These are phyloP conservation scores for Sporothrix humicola DNA, from an alignment of 2,329 filamentous ascomycete species.

Conservation along the genomic window DNA sequence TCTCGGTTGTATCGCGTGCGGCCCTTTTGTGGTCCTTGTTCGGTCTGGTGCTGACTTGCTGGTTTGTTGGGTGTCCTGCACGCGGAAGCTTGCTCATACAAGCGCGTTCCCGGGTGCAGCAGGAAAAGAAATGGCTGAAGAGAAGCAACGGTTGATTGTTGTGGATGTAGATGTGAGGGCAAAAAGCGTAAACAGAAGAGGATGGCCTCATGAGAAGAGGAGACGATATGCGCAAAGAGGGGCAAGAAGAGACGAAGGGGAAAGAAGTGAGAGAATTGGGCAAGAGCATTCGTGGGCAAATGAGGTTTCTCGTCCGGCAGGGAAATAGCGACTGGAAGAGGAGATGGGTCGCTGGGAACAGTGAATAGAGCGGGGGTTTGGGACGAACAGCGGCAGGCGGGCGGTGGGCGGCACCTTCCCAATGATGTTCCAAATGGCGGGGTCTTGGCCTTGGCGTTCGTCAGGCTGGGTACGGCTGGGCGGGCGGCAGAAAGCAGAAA, in stretches of 20 bases:
- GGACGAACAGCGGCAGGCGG: background rate
- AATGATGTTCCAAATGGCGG: slow-evolving; percentile 22
- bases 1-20: background rate
- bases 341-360: background rate
- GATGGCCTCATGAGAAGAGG: background rate
- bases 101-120: background rate
- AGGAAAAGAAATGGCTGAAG: background rate
- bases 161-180: background rate
- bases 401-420: slow-evolving; percentile 17
- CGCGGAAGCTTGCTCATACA: background rate
- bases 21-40: no score
- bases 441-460: slow-evolving; percentile 14
- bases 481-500: background rate
- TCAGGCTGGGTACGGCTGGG: no score
- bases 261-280: background rate
- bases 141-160: background rate
- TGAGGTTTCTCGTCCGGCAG: background rate
- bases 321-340: background rate
- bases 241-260: background rate
- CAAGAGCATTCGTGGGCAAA: background rate
- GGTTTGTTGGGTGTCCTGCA: no score
- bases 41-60: background rate
- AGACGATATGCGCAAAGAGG: no score
- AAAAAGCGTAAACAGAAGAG: background rate
- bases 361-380: background rate